Conservation (phyloP, 495 filamentous ascomycete genomes). For the Patellaria atrata region DNA sequence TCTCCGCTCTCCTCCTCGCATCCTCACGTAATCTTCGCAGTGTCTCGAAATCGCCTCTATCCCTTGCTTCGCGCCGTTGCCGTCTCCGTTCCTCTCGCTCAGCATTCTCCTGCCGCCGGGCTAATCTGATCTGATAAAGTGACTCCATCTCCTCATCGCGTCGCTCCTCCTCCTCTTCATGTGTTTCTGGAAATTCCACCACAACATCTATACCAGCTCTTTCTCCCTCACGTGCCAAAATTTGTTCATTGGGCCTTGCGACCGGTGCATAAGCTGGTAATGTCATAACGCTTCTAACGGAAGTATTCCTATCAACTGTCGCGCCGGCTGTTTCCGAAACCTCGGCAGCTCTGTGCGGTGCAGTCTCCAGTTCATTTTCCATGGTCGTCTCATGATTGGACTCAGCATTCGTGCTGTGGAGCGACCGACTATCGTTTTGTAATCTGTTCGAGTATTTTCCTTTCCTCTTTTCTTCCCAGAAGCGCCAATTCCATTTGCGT, state of each 20-base stretch:
- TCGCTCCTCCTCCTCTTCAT: slow-evolving; percentile 58
- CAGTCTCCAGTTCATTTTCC: no score
- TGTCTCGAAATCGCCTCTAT: slow-evolving; percentile 47
- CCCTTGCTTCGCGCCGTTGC: slow-evolving; percentile 51
- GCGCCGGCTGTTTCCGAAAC: slow-evolving; percentile 11
- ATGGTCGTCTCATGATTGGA: no score
- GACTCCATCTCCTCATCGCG: slow-evolving; percentile 90
- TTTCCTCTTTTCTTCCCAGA: no score
- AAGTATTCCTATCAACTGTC: slow-evolving; percentile 67
- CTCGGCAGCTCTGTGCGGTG: no score
- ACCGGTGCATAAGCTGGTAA: slow-evolving; percentile 64
- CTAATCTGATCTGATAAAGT: slow-evolving; percentile 74
- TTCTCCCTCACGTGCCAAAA: slow-evolving; percentile 80
- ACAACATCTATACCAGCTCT: slow-evolving; percentile 84
- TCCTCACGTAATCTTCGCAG: slow-evolving; percentile 43
- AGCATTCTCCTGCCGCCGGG: slow-evolving; percentile 57
- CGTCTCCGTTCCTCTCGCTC: slow-evolving; percentile 63
- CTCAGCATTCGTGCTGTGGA: no score
- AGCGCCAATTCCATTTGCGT: slow-evolving; percentile 11
- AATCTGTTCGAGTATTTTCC: slow-evolving; percentile 13
- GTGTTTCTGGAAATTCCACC: slow-evolving; percentile 64
- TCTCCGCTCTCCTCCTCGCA: slow-evolving; percentile 23
- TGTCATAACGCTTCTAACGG: slow-evolving; percentile 82
- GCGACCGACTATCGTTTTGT: slow-evolving; percentile 14
- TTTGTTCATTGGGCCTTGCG: slow-evolving; percentile 59